Base-by-base conservation (phyloP, 2,329 filamentous ascomycete genomes). In the Colletotrichum gloeosporioides region DNA sequence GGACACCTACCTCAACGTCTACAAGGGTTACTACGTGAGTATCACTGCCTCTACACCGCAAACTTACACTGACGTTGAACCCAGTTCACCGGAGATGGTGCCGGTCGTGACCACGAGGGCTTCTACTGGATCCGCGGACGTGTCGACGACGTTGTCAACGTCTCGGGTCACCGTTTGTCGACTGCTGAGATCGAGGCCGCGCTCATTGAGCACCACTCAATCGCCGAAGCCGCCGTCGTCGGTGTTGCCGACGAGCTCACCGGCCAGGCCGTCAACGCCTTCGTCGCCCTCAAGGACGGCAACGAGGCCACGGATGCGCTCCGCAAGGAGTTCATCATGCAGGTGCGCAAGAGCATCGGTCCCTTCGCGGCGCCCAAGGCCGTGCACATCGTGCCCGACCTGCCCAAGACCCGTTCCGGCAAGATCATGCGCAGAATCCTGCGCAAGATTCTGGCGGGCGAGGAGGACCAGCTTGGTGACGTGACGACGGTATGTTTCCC, bases 91-190 rank as follows among this genome's bases (percentile, higher is more conserved):
- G 95, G 95, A 75, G 97, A 99, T 83, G 97, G 97, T 83, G 97
- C 97, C 72, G 97, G 95, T 76, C 95, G 97, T 83, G 97, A 99
- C 85, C 95, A 98, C 86, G 97, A 99, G 82, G 97, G 97, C 73
- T 99, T 98, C 90, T 99, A 99, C 92, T 99, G 97, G 97, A 99
- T 99, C 85, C 95, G 97, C 78, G 97, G 97, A 79, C 96, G 97
- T 86, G 97, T 99, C 69, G 97, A 99, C 83, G 97, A 99, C 82
- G 97, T 99, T 59, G 96, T 99, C 85, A 99, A 99, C 86, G 97
- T 99, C 78, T 97, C 95, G 80, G 97, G 97, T 32, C 97, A 99
- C 87, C 94, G 97, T 85, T 90, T 99, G 78, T 99, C 96, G 18
- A 99, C 97, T 12, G 96, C 97, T 44, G 97, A 99, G 86, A 99